These are phyloP conservation scores for Aureobasidium sp. DNA, from an alignment of 2,329 filamentous ascomycete species.

Conservation along the genomic window DNA sequence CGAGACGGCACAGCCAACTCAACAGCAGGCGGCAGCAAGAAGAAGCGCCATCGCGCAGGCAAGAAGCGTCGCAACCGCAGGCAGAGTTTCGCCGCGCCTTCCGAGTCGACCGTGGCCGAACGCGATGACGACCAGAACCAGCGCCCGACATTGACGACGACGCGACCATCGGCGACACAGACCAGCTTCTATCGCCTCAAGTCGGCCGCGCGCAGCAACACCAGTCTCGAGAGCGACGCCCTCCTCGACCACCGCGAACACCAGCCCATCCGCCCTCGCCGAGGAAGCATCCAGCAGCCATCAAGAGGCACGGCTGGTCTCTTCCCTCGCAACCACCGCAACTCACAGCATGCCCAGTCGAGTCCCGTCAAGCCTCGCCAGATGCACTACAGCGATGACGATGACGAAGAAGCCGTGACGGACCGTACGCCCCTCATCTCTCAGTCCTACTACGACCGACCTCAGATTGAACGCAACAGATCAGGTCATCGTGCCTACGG, in stretches of 20 bases:
- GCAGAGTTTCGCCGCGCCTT: constrained; percentile 66
- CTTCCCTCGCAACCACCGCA: constrained; percentile 9
- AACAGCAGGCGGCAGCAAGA: constrained; percentile 33
- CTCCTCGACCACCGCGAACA: constrained; percentile 65
- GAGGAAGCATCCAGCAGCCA: constrained; percentile 35
- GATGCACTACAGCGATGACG: constrained; percentile 28
- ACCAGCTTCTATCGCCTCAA: constrained; percentile 47
- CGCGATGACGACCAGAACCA: constrained; percentile 40
- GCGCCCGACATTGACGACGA: constrained; percentile 33
- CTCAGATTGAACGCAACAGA: constrained; percentile 19
- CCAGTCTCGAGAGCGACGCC: constrained; percentile 81
- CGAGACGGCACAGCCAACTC: not conserved
- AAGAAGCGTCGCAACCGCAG: constrained; percentile 69
- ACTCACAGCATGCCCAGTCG: constrained; percentile 11
- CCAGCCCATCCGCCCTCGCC: constrained; percentile 30
- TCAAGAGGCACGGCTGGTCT: constrained; percentile 3
- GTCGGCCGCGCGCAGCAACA: constrained; percentile 58
- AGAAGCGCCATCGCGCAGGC: constrained; percentile 66
- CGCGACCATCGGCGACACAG: constrained; percentile 28
- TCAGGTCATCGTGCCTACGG: constrained; percentile 14
- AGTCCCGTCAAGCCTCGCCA: constrained; percentile 12
- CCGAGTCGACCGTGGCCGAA: constrained; percentile 45
- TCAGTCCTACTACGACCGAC: constrained; percentile 25
- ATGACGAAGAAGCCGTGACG: constrained; percentile 33
- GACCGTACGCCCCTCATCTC: constrained; percentile 49